phyloP scores from a whole-genome alignment of 2,329 filamentous ascomycete species.

The Fusarium newnesense region DNA sequence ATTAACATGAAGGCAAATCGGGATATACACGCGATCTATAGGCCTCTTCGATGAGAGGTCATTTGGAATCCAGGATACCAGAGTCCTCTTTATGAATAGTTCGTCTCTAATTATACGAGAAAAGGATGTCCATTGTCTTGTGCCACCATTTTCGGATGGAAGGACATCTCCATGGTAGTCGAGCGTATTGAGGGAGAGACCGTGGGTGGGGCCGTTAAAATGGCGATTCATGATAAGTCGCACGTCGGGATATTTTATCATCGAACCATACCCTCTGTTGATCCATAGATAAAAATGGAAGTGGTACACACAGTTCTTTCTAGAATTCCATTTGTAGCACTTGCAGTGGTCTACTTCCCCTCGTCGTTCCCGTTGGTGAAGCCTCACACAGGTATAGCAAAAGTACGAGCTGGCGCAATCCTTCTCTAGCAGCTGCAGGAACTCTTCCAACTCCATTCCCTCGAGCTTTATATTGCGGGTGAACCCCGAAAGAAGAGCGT shows the following conservation, averaged over 20 bases:
- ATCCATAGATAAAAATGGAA: background rate
- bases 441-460: background rate
- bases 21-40: background rate
- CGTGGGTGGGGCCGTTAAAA: slow-evolving; percentile 7
- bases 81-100: background rate
- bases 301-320: background rate
- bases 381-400: background rate
- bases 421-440: slow-evolving; percentile 2
- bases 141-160: background rate
- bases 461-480: background rate
- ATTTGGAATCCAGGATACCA: background rate
- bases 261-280: no score
- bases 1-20: background rate
- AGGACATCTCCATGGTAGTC: background rate
- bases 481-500: background rate
- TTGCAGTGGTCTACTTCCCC: fast-evolving
- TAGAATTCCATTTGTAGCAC: fast-evolving
- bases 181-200: background rate
- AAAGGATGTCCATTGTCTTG: background rate
- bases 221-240: slow-evolving; percentile 18
- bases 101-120: slow-evolving; percentile 5
- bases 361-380: background rate
- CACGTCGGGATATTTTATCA: background rate
- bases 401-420: background rate
- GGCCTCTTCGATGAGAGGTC: background rate